These are phyloP conservation scores for Boletellus ananas DNA, from an alignment of 768 basidiomycete genomes.

Conservation along the genomic window DNA sequence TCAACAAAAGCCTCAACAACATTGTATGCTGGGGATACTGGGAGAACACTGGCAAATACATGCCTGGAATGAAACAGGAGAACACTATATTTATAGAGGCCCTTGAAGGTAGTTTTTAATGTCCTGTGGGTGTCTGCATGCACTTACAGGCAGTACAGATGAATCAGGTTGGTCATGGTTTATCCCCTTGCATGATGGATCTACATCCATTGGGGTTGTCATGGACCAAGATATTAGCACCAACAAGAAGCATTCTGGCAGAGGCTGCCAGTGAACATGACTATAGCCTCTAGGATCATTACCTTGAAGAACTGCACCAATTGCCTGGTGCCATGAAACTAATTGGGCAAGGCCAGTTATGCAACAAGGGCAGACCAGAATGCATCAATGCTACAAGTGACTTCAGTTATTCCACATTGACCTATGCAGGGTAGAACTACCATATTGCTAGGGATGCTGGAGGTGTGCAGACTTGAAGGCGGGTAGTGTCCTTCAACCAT, in stretches of 20 bases:
- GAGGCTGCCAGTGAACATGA: not conserved
- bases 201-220: not conserved
- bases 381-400: not conserved
- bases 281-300: not conserved
- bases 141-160: not conserved
- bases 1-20: not conserved
- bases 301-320: not conserved
- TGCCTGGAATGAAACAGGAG: not conserved
- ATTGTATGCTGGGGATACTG: slow-evolving; percentile 2
- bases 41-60: not conserved
- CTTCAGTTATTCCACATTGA: not conserved
- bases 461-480: not conserved
- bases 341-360: not conserved
- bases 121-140: not conserved
- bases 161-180: not conserved
- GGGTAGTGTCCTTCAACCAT: not conserved
- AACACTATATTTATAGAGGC: not conserved
- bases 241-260: not conserved
- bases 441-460: not conserved
- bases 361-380: not conserved
- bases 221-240: slow-evolving; percentile 1
- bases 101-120: not conserved
- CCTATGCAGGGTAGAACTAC: not conserved
- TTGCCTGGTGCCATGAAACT: not conserved
- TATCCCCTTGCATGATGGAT: not conserved